A percentile compares a stretch with the other conserved stretches of the same genome.
phyloP scores from a whole-genome alignment of 352 stramenopile genomes.

The Pythium dissotocum region DNA sequence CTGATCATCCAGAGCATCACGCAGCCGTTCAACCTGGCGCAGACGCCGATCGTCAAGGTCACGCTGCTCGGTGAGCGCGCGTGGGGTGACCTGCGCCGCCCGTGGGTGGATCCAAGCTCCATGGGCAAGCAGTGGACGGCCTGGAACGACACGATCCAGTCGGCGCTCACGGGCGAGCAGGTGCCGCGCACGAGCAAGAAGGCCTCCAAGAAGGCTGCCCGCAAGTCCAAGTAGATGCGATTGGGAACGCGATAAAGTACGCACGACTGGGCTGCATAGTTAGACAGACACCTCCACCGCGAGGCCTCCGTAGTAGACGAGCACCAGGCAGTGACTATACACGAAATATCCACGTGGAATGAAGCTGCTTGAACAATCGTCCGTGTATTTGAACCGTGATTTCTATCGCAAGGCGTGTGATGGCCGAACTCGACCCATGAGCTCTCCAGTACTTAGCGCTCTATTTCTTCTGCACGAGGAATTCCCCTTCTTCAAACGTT shows the following conservation, averaged over 20 bases:
- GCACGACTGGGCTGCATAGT: background rate
- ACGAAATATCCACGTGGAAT: background rate
- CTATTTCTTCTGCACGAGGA: background rate
- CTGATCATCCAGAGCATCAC: constrained; percentile 81
- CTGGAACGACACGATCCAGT: constrained; percentile 83
- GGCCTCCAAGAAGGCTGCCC: constrained; percentile 58
- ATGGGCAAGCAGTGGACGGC: constrained; percentile 68
- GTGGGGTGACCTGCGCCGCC: constrained; percentile 77
- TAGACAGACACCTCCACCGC: background rate
- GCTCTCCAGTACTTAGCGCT: background rate
- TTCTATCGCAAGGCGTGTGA: background rate
- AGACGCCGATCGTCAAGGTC: constrained; percentile 67
- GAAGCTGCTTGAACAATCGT: background rate
- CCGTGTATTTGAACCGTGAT: background rate
- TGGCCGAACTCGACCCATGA: background rate
- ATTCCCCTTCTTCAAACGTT: background rate
- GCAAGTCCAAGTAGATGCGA: constrained; percentile 54
- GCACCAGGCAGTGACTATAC: background rate
- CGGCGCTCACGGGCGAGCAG: constrained; percentile 56
- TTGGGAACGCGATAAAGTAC: background rate
- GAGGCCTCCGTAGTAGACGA: background rate
- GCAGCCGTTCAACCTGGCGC: constrained; percentile 75
- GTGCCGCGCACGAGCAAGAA: constrained; percentile 62
- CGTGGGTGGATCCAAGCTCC: constrained; percentile 64
- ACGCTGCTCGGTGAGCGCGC: constrained; percentile 58